Evolutionary conservation across 257 asterid species (phyloP).

Genomic region (Nicotiana sylvestris): DNA sequence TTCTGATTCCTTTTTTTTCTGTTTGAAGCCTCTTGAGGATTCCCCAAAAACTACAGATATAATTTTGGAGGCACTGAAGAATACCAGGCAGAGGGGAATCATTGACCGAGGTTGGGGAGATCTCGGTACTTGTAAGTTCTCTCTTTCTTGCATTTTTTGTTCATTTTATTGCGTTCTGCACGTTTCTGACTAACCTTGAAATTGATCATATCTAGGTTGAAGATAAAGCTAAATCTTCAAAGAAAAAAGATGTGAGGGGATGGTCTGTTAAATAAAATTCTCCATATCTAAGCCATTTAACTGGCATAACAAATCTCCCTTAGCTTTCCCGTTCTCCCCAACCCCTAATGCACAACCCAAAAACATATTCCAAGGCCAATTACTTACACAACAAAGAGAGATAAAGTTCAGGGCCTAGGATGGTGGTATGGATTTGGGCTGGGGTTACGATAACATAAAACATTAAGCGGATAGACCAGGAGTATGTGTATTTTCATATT

Average conservation of each 20-base stretch:
- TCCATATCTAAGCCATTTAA: background rate
- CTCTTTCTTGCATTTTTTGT: constrained; percentile 7
- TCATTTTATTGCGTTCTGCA: background rate
- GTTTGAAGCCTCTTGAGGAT: constrained; percentile 84
- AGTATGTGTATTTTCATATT: background rate
- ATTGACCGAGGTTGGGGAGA: constrained; percentile 99
- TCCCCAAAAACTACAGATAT: constrained; percentile 60
- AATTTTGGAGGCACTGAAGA: constrained; percentile 79
- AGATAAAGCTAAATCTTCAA: background rate
- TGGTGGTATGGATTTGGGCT: background rate
- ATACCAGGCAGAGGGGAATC: constrained; percentile 92
- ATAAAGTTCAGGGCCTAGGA: background rate
- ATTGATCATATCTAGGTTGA: background rate
- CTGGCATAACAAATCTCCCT: background rate
- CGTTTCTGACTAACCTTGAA: background rate
- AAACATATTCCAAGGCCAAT: constrained; percentile 1
- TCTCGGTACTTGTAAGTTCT: constrained; percentile 81
- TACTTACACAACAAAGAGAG: background rate
- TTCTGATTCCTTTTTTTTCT: constrained; percentile 10
- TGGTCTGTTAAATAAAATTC: background rate
- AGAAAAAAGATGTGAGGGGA: background rate
- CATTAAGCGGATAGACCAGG: background rate
- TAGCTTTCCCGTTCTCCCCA: background rate
- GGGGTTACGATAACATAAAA: background rate
- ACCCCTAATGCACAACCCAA: background rate